Conservation (phyloP, 2,329 filamentous ascomycete species). For the Balansia obtecta region DNA sequence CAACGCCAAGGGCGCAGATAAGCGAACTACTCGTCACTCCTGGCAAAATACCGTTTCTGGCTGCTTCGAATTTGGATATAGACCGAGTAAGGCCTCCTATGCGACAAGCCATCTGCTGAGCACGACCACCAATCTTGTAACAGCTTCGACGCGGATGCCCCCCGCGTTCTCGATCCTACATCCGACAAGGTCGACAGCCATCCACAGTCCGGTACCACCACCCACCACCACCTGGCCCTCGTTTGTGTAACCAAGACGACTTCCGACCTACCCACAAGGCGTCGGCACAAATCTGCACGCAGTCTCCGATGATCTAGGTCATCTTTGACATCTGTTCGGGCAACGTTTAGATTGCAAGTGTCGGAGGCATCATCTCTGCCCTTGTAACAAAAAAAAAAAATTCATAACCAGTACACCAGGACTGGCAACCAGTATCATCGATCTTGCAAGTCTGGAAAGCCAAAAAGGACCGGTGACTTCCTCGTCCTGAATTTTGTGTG, state of each 20-base stretch:
- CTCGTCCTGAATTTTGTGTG: conserved; percentile 4
- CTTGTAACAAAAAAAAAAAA: neutral
- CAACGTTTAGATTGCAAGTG: neutral
- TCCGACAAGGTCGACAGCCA: conserved; percentile 1
- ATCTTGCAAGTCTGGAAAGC: neutral
- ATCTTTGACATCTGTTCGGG: neutral
- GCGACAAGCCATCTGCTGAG: neutral
- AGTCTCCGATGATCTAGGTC: neutral
- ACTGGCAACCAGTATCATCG: neutral
- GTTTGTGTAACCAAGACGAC: neutral
- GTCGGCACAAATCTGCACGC: neutral
- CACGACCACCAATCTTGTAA: neutral
- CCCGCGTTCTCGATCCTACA: neutral
- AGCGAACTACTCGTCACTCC: neutral
- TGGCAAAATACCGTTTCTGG: neutral
- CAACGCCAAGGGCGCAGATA: neutral
- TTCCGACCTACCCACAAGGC: neutral
- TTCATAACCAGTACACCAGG: neutral
- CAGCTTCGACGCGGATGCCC: neutral
- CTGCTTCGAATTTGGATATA: neutral
- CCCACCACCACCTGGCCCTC: neutral
- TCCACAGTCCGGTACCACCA: too few relatives aligned
- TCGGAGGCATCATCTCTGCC: neutral
- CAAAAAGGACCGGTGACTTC: conserved; percentile 4
- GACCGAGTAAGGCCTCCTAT: neutral